Evolutionary conservation across 1,139 yeast genomes (phyloP).

Genomic region (Zygosaccharomyces sapae): DNA sequence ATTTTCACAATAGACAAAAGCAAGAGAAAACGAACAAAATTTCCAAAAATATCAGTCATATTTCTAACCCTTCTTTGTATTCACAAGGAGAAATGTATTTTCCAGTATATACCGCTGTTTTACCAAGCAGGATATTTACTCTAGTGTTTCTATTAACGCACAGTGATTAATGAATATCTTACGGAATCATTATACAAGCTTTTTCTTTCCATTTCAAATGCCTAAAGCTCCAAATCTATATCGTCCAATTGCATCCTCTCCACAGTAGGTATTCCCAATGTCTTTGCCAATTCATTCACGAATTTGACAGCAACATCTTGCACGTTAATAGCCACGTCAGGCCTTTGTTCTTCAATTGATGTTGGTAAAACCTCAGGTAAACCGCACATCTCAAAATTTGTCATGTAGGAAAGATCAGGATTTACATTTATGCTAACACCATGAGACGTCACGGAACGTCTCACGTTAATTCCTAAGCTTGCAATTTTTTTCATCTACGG

Average conservation of each 20-base stretch:
- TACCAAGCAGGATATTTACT: neutral
- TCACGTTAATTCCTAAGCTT: slow-evolving; percentile 83
- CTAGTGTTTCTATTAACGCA: neutral
- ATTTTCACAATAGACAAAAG: too few relatives aligned
- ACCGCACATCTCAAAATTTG: slow-evolving; percentile 81
- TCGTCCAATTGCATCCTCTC: slow-evolving; percentile 40
- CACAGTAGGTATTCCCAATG: slow-evolving; percentile 45
- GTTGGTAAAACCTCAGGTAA: slow-evolving; percentile 59
- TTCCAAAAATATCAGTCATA: neutral
- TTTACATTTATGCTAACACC: slow-evolving; percentile 79
- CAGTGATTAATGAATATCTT: slow-evolving; percentile 2
- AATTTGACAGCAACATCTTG: slow-evolving; percentile 49
- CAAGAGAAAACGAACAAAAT: neutral
- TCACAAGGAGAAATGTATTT: slow-evolving; percentile 3
- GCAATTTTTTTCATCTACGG: slow-evolving; percentile 66
- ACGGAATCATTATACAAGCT: neutral
- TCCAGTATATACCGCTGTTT: slow-evolving; percentile 1
- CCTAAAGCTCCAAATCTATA: slow-evolving; percentile 17
- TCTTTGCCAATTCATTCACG: slow-evolving; percentile 50
- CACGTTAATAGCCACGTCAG: slow-evolving; percentile 27
- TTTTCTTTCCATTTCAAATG: neutral
- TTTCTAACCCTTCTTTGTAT: neutral
- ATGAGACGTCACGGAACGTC: slow-evolving; percentile 80
- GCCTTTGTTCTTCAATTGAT: slow-evolving; percentile 39
- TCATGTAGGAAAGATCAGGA: slow-evolving; percentile 70